Evolutionary conservation across 164 flowering plant species (phyloP), one percentile per base, ranked within the genome.

Genomic region (Stephania japonica): DNA sequence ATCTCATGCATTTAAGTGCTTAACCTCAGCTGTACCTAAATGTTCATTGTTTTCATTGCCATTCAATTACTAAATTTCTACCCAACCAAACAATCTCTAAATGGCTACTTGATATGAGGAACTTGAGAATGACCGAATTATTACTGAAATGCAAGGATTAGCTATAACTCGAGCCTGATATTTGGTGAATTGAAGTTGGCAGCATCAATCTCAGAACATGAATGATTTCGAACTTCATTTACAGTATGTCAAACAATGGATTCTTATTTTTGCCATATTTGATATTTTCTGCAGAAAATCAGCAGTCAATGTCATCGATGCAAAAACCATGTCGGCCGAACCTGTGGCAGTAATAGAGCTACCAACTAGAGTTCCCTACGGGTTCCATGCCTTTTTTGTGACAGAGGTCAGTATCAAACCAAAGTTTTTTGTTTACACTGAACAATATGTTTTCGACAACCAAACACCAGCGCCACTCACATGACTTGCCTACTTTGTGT

Each of bases 351-450:
- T 93, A 65, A 86, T 95, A 77, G 98, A 91, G 67, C 83, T 95
- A 69, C 99, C 98, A 0, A 80, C 82, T 10, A 86, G 98, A 75
- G 98, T 95, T 75, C 98, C 99, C 26, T 91, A 86, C 76, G 98
- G 99, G 19, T 91, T 95, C 83, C 98, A 93, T 82, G 98, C 99
- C 73, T 87, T 95, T 85, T 93, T 93, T 81, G 94, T 95, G 18
- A 84, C 94, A 43, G 97, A 93, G 97, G 99, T 89, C 7, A 75
- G 91, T 77, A 18, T 38, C 27, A 47, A 32, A 53, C 25, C 7
- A 21, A 27, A 47, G 14, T 16, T 47, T 47, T 44, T 13, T 44
- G 10, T 2, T 44, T 44, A 8, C 14, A 44, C 10, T 44, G 14
- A 8, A 44, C 1, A 2, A 44, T 43, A 44, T 44, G 7, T 44